Percentiles rank a stretch among this genome's conserved stretches.
Evolutionary conservation across 2,329 filamentous ascomycete species (phyloP).

Genomic region (Tolypocladium inflatum): DNA sequence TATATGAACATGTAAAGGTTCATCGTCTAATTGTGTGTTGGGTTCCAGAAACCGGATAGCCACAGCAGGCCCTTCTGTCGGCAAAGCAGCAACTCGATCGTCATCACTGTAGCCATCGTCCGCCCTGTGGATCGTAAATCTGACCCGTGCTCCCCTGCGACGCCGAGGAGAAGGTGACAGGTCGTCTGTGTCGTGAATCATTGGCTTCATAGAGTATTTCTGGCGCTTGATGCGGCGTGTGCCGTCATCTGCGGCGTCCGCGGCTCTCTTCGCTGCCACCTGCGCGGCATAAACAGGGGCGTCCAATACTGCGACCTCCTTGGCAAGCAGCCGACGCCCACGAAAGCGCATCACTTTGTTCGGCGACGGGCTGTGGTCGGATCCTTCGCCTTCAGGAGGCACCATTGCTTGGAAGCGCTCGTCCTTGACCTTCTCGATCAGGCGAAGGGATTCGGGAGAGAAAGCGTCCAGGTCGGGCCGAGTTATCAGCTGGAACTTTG

Average conservation of each 20-base stretch:
- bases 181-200: not conserved
- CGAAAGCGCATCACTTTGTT: constrained; percentile 12
- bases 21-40: constrained; percentile 25
- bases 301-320: constrained; percentile 37
- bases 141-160: not conserved
- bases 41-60: constrained; percentile 30
- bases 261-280: constrained; percentile 20
- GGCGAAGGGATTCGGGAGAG: constrained; percentile 26
- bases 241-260: constrained; percentile 12
- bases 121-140: not conserved
- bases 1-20: no score
- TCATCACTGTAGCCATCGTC: not conserved
- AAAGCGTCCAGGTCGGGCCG: constrained; percentile 30
- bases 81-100: not conserved
- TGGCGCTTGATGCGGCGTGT: constrained; percentile 7
- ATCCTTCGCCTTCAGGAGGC: constrained; percentile 6
- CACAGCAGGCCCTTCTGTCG: no score
- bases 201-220: not conserved
- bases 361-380: not conserved
- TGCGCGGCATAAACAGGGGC: constrained; percentile 41
- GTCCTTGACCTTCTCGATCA: constrained; percentile 39
- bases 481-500: constrained; percentile 35
- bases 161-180: not conserved
- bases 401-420: constrained; percentile 28
- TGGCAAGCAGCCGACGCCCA: constrained; percentile 26